These are phyloP conservation scores for Candida argentea DNA, from an alignment of 805 yeast species.

Conservation along the genomic window DNA sequence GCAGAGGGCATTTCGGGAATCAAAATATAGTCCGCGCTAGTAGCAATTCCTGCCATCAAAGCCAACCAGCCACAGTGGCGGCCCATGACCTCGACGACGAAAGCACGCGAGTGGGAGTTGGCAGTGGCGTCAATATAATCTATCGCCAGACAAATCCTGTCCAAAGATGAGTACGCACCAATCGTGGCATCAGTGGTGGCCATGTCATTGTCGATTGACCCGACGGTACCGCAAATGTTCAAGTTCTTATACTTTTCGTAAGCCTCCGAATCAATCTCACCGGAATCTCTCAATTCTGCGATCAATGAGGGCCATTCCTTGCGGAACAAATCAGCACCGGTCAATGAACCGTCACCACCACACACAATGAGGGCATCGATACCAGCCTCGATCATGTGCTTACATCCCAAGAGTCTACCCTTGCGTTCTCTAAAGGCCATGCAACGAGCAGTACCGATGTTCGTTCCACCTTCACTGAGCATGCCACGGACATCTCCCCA, in stretches of 20 bases:
- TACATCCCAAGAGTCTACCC: constrained; percentile 79
- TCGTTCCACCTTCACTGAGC: constrained; percentile 88
- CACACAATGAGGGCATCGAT: constrained; percentile 93
- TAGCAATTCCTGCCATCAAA: constrained; percentile 92
- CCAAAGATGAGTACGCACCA: constrained; percentile 91
- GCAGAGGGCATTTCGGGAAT: constrained; percentile 91
- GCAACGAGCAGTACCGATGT: constrained; percentile 94
- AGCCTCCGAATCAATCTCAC: constrained; percentile 48
- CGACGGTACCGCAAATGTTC: constrained; percentile 89
- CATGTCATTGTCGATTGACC: constrained; percentile 98
- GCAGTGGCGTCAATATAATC: constrained; percentile 98
- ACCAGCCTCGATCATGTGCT: constrained; percentile 75
- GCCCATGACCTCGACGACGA: constrained; percentile 98
- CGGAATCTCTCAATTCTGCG: constrained; percentile 51
- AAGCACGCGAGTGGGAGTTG: constrained; percentile 92
- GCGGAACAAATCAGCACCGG: constrained; percentile 95
- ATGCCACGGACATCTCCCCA: constrained; percentile 97
- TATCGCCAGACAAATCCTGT: constrained; percentile 85
- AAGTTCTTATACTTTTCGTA: constrained; percentile 56
- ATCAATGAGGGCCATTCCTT: constrained; percentile 89
- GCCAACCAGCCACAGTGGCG: constrained; percentile 99
- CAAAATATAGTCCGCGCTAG: constrained; percentile 89
- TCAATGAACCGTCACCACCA: constrained; percentile 98
- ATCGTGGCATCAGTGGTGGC: constrained; percentile 93
- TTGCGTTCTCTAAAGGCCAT: constrained; percentile 72